Percentiles rank a stretch among this genome's conserved stretches.
Conservation (phyloP, 2,329 filamentous ascomycete species). For the Apiospora phragmitis region DNA sequence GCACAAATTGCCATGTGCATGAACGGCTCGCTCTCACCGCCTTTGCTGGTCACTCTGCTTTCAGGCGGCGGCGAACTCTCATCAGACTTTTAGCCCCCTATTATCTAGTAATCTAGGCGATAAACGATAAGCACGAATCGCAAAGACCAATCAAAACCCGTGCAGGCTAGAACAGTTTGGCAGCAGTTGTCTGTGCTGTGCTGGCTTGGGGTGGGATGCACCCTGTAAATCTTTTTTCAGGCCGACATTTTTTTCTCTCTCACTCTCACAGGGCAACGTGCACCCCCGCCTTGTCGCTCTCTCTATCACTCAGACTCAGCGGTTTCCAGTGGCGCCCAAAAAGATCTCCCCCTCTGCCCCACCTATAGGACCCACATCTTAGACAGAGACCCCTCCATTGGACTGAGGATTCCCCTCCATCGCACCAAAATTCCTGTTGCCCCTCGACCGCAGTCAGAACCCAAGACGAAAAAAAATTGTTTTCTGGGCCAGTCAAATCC, state of each 20-base stretch:
- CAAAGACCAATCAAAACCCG: background rate
- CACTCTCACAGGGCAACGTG: constrained; percentile 5
- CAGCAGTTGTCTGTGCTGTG: background rate
- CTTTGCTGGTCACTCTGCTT: background rate
- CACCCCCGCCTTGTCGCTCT: background rate
- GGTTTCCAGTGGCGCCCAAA: constrained; percentile 1
- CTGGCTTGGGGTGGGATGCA: constrained; percentile 9
- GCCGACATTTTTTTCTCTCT: background rate
- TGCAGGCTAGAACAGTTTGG: background rate
- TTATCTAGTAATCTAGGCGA: background rate
- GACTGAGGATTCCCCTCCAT: constrained; percentile 5
- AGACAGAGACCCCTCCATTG: constrained; percentile 10
- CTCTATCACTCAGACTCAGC: background rate
- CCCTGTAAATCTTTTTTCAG: constrained; percentile 8
- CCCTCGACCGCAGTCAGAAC: constrained; percentile 6
- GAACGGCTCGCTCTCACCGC: constrained; percentile 13
- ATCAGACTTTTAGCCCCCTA: constrained; percentile 1
- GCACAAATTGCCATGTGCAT: constrained; percentile 11
- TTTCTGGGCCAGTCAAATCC: constrained; percentile 10
- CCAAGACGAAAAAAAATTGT: constrained; percentile 9
- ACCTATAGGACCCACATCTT: background rate
- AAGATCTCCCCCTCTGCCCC: background rate
- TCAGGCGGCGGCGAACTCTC: constrained; percentile 1
- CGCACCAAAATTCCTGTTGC: constrained; percentile 12
- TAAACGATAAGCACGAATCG: constrained; percentile 10